Evolutionary conservation across 2,329 filamentous ascomycete genomes (phyloP), one percentile per base, ranked within the genome.

Genomic region (Apiospora koreana): DNA sequence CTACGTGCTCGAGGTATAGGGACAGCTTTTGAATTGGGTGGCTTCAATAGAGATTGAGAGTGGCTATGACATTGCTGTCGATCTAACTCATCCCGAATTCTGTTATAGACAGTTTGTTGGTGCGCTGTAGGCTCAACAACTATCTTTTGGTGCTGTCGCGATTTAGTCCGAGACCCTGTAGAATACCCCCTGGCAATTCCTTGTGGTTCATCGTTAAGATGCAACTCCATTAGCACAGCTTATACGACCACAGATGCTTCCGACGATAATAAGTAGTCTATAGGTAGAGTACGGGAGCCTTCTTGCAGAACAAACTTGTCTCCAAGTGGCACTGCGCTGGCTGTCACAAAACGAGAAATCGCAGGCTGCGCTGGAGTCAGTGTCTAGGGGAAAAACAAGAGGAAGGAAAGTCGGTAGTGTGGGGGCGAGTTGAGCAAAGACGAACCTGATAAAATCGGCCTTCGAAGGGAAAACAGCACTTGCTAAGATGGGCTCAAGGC

Each of bases 51-150:
- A 67, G 72, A 73, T 64, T 78, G 73, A 4, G 72, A 73, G 21
- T 73, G 69, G 62, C 74, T 68, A 72, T 77, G 74, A 16, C 65
- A 67, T 48, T 77, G 74, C 23, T 43, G 46, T 42, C 71, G 74
- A 42, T 76, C 75, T 68, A 73, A 73, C 21, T 76, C 74, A 35
- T 72, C 76, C 14, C 77, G 73, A 16, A 73, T 76, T 42, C 74
- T 71, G 62, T 80, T 78, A 65, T 79, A 80, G 41, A 75, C 74
- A 5, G 28, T 68, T 68, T 79, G 78, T 25, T 71, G 73, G 23
- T 79, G 73, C 2, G 43, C 66, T 3, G 74, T 77, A 9, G 77
- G 73, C 12, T 76, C 75, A 41, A 79, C 75, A 23, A 76, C 66
- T 35, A 76, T 75, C 48, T 62, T 73, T 16, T 48, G 64, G 42